These are phyloP conservation scores for Geranium brycei DNA, from an alignment of 345 rosid genomes.

Conservation along the genomic window DNA sequence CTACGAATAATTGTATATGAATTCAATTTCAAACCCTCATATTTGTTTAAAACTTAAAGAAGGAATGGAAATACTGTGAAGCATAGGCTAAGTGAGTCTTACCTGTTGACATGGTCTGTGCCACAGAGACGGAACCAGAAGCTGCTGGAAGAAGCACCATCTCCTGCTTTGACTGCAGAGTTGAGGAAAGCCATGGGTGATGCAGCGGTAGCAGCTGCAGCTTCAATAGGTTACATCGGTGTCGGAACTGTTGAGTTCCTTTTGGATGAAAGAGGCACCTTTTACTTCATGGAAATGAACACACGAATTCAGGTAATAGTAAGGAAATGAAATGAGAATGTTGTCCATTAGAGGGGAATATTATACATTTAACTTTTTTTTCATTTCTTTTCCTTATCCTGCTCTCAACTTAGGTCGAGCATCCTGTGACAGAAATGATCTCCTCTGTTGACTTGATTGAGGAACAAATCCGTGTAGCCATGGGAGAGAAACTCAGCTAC, in stretches of 20 bases:
- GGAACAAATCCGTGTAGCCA: slow-evolving; percentile 95
- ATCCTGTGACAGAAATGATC: slow-evolving; percentile 98
- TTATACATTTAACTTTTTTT: not conserved
- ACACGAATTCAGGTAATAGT: slow-evolving; percentile 82
- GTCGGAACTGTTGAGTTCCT: slow-evolving; percentile 97
- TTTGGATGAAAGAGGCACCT: slow-evolving; percentile 93
- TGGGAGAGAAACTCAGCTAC: slow-evolving; percentile 83
- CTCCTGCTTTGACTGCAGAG: slow-evolving; percentile 92
- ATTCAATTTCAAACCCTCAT: not conserved
- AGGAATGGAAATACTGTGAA: not conserved
- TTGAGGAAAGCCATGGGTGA: slow-evolving; percentile 98
- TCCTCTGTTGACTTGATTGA: slow-evolving; percentile 92
- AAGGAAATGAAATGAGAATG: not conserved
- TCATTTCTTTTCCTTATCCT: not conserved
- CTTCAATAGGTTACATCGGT: slow-evolving; percentile 92
- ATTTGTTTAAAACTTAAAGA: not conserved
- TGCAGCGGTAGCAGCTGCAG: slow-evolving; percentile 99
- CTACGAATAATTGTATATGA: no score
- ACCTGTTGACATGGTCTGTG: slow-evolving; percentile 13
- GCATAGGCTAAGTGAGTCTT: not conserved
- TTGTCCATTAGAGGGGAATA: not conserved
- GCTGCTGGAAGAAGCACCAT: slow-evolving; percentile 95
- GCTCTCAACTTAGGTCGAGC: slow-evolving; percentile 57
- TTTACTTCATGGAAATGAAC: slow-evolving; percentile 99
- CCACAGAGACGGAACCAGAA: slow-evolving; percentile 94